Base-by-base conservation (phyloP, 441 rosid genomes). In the Flueggea neowawraea region DNA sequence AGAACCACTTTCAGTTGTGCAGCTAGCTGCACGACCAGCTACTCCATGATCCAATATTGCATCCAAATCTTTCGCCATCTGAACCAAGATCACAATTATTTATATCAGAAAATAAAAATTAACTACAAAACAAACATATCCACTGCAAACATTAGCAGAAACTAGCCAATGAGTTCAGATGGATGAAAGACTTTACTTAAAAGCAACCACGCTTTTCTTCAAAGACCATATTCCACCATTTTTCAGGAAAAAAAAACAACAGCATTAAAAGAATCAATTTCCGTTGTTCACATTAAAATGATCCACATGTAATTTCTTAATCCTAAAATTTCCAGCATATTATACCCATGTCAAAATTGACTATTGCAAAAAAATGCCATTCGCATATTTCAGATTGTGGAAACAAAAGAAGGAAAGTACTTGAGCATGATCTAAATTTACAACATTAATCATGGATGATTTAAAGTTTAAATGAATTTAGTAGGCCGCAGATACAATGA, bases 1-100 rank as follows among this genome's bases (percentile, higher is more conserved):
- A 17, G 91, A 80, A 71, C 89, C 92, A 71, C 48, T 51, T 57
- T 77, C 92, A 61, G 75, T 63, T 70, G 3, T 55, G 78, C 98
- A 92, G 77, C 94, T 95, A 45, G 65, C 41, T 68, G 98, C 86
- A 67, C 12, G 76, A 75, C 55, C 60, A 70, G 97, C 97, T 79
- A 82, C 96, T 69, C 86, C 89, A 75, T 84, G 99, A 77, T 95
- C 99, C 81, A 95, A 69, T 71, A 62, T 81, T 51, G 87, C 97
- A 83, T 95, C 99, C 86, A 95, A 77, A 67, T 95, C 98, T 73
- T 85, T 92, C 52, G 99, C 99, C 99, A 95, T 92, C 99, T 95
- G 80, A 73, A 65, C 32, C 49, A 63, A 6, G 56, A 69, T 51
- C 28, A 28, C 54, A 52, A 8, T 54, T 33, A 22, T 50, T 58